Evolutionary conservation across 768 basidiomycete genomes (phyloP), one percentile per base, ranked within the genome.

Genomic region (Russula griseocarnosa): DNA sequence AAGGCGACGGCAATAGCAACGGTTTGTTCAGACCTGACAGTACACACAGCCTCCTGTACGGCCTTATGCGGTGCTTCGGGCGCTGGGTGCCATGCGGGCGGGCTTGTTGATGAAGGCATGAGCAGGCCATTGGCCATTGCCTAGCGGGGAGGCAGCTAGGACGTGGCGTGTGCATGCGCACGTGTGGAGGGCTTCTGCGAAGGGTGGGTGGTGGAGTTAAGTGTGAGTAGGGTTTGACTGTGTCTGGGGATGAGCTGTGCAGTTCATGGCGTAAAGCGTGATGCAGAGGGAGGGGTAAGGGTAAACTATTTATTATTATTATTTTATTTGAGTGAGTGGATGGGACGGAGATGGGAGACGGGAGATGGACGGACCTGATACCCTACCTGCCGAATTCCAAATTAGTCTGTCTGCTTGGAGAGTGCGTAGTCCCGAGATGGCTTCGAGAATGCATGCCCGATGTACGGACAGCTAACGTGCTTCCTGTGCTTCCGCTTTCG

Each of bases 101-200:
- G n/a, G n/a, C n/a, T n/a, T n/a, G n/a, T 72, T 3, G 77, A 74
- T 13, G 58, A 28, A 0, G 63, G 61, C 0, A 85, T 84, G 38
- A 95, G 79, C 3, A 94, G 81, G n/a, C n/a, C n/a, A n/a, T n/a
- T n/a, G 81, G 0, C 87, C 87, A 92, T 94, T 94, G 71, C 83
- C 86, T 58, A 95, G 78, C 10, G 93, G 93, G 2, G 92, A 92
- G 1, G 93, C 93, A 3, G 86, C 78, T 56, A 93, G 58, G 32
- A 95, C 77, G 60, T 90, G 88, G 60, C 74, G 72, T 50, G 94
- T 82, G 55, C 82, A 76, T 0, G 90, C 91, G 26, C 87, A 86
- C 22, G 75, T 71, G 66, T 78, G 77, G 60, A 94, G 81, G 46
- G 81, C 79, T 13, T 80, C 74, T 30, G 80, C 79, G 71, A 86